Percentiles rank a stretch among this genome's conserved stretches.
These are phyloP conservation scores for Austroboletus niveus DNA, from an alignment of 1,284 basidiomycete genomes.

Conservation along the genomic window DNA sequence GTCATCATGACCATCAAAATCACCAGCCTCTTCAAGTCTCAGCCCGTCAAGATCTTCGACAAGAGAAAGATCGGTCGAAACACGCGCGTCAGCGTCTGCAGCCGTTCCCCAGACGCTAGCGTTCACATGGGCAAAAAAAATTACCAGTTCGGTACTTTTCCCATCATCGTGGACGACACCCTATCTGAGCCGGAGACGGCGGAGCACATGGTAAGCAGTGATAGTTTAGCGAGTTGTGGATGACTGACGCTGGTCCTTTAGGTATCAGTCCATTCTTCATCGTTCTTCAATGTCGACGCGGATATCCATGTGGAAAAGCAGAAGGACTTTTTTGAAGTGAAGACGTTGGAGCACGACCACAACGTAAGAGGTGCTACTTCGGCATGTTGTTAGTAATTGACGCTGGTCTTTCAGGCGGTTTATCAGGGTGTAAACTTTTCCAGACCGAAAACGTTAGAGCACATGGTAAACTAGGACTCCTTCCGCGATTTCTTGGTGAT, in stretches of 20 bases:
- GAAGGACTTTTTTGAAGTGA: too few species aligned
- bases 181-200: not conserved
- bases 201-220: conserved; percentile 6
- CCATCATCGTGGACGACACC: not conserved
- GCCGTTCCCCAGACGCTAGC: not conserved
- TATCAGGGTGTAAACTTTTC: too few species aligned
- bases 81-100: not conserved
- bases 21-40: conserved; percentile 17
- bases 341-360: too few species aligned
- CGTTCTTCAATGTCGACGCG: not conserved
- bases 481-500: too few species aligned
- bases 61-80: conserved; percentile 2
- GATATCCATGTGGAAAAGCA: too few species aligned
- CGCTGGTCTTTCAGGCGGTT: too few species aligned
- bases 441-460: too few species aligned
- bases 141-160: conserved; percentile 9
- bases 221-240: not conserved
- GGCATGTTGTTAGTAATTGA: too few species aligned
- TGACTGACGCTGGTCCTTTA: not conserved
- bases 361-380: too few species aligned
- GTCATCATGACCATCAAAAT: conserved; percentile 16
- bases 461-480: too few species aligned
- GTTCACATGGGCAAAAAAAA: conserved; percentile 1
- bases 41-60: conserved; percentile 2
- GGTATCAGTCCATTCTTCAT: not conserved